Conservation (phyloP, 2,329 filamentous ascomycete species). For the Seiridium cupressi region DNA sequence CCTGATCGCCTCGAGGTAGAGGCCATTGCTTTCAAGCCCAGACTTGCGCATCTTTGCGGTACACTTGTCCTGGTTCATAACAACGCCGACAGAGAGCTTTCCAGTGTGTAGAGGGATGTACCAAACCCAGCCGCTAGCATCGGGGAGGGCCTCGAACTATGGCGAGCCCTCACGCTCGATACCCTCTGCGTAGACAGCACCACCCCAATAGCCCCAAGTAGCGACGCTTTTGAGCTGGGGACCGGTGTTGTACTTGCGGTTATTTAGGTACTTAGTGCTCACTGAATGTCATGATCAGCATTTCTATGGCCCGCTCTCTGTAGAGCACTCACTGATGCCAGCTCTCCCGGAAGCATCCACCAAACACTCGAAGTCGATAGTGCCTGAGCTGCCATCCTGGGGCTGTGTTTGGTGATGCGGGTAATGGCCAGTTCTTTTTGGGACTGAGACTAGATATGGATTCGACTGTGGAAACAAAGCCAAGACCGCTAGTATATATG, state of each 20-base stretch:
- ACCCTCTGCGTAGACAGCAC: constrained; percentile 25
- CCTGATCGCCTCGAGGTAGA: constrained; percentile 33
- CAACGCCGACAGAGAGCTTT: constrained; percentile 40
- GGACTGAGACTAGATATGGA: too few species aligned
- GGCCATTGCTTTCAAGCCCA: constrained; percentile 21
- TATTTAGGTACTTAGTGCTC: constrained; percentile 47
- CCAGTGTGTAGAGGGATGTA: constrained; percentile 48
- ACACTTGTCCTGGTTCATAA: constrained; percentile 36
- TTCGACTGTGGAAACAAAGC: too few species aligned
- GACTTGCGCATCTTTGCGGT: constrained; percentile 31
- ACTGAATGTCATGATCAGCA: constrained; percentile 15
- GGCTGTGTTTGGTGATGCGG: too few species aligned
- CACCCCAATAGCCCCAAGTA: constrained; percentile 47
- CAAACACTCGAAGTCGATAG: constrained; percentile 44
- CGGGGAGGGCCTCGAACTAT: constrained; percentile 42
- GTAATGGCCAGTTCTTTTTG: too few species aligned
- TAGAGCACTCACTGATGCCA: constrained; percentile 26
- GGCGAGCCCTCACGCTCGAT: constrained; percentile 31
- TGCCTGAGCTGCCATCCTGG: constrained; percentile 32
- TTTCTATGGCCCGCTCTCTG: too few species aligned
- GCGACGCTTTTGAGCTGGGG: constrained; percentile 44
- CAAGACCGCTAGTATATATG: too few species aligned
- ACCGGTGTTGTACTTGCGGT: constrained; percentile 42
- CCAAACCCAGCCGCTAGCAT: constrained; percentile 50
- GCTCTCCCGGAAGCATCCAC: constrained; percentile 46